phyloP scores from a whole-genome alignment of 108 stramenopile species.

The Asterionellopsis glacialis region DNA sequence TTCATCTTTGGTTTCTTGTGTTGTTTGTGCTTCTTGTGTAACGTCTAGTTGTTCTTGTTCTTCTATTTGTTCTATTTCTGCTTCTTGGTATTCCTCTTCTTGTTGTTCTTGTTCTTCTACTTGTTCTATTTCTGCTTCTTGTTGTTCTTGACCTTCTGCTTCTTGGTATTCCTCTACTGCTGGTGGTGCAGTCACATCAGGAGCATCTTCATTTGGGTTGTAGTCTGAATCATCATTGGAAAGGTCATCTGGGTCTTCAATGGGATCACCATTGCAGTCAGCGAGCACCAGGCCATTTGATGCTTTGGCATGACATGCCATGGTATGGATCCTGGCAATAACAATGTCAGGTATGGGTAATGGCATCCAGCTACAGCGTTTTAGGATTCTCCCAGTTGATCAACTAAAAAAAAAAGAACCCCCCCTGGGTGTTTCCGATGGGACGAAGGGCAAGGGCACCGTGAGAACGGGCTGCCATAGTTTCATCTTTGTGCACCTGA shows the following conservation, averaged over 20 bases:
- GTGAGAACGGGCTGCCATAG: conserved; percentile 14
- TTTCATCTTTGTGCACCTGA: conserved; percentile 30
- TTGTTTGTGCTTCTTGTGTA: too few species aligned
- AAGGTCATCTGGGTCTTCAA: neutral
- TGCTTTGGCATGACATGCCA: too few species aligned
- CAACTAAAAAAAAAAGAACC: conserved; percentile 27
- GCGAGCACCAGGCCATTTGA: neutral
- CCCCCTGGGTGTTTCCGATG: conserved; percentile 24
- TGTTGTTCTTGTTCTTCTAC: conserved; percentile 7
- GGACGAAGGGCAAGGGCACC: conserved; percentile 27
- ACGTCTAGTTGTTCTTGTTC: too few species aligned
- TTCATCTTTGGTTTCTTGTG: too few species aligned
- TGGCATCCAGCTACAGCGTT: conserved; percentile 12
- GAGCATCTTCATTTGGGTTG: neutral
- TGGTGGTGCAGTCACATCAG: too few species aligned
- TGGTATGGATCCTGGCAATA: conserved; percentile 10
- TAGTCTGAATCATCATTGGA: neutral
- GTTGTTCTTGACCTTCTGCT: too few species aligned
- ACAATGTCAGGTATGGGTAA: conserved; percentile 24
- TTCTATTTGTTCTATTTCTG: too few species aligned
- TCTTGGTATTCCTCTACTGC: too few species aligned
- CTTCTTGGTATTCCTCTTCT: too few species aligned
- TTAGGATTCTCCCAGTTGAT: conserved; percentile 11
- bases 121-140: neutral
- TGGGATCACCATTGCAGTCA: too few species aligned